phyloP scores from a whole-genome alignment of 306 rosid genomes.

The Lathyrus oleraceus region DNA sequence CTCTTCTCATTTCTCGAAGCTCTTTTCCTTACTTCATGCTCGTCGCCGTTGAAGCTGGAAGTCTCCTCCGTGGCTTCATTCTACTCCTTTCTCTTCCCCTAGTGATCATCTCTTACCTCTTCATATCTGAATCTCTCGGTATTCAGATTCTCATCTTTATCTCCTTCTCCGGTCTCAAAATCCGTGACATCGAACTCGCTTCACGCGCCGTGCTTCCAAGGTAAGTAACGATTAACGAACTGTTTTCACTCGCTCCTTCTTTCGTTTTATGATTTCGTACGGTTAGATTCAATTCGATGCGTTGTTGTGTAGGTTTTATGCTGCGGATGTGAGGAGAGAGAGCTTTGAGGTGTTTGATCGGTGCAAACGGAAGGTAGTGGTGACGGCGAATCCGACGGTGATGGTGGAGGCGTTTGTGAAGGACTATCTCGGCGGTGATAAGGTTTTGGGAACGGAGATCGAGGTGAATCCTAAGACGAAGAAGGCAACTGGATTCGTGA shows the following conservation, averaged over 20 bases:
- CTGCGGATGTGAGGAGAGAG: constrained; percentile 87
- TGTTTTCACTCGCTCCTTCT: neutral
- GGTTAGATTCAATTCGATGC: neutral
- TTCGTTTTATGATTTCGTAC: neutral
- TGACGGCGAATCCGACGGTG: constrained; percentile 90
- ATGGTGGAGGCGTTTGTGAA: constrained; percentile 94
- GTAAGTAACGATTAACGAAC: constrained; percentile 45
- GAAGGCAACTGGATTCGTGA: constrained; percentile 91
- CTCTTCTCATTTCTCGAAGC: constrained; percentile 74
- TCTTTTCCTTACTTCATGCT: constrained; percentile 96
- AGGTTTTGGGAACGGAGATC: constrained; percentile 86
- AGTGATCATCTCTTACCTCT: constrained; percentile 73
- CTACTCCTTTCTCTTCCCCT: constrained; percentile 85
- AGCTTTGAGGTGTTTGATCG: constrained; percentile 80
- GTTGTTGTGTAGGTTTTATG: constrained; percentile 60
- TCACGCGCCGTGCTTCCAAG: constrained; percentile 91
- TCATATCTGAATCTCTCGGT: constrained; percentile 85
- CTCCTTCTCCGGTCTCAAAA: constrained; percentile 84
- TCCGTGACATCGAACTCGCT: constrained; percentile 90
- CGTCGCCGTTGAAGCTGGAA: constrained; percentile 92
- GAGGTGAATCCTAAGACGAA: constrained; percentile 92
- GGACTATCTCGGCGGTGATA: constrained; percentile 86
- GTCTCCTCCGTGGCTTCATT: constrained; percentile 82
- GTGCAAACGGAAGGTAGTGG: constrained; percentile 87
- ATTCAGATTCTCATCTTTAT: constrained; percentile 94